Evolutionary conservation across 2,329 filamentous ascomycete species (phyloP).

Genomic region (Claviceps sp.): DNA sequence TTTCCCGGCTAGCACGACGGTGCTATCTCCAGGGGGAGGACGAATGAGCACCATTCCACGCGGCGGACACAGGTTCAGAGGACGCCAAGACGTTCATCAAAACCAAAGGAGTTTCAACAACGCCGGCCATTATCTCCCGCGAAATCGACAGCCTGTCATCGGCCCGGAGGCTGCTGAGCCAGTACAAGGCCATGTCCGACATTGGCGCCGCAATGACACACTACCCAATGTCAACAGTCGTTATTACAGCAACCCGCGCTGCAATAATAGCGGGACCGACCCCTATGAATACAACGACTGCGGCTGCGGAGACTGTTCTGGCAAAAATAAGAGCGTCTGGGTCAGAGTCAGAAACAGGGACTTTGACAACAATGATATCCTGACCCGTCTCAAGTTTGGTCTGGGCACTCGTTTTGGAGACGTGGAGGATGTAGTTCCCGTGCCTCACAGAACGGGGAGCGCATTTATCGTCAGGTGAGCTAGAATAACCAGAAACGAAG

Average conservation of each 20-base stretch:
- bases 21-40: neutral
- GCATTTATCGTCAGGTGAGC: conserved; percentile 18
- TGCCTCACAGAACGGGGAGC: conserved; percentile 1
- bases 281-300: conserved; percentile 16
- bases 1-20: neutral
- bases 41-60: neutral
- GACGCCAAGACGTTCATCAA: neutral
- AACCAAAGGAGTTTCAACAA: neutral
- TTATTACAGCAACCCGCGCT: neutral
- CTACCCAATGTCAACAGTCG: neutral
- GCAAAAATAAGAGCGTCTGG: conserved; percentile 19
- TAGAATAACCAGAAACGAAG: neutral
- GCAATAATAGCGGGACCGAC: conserved; percentile 9
- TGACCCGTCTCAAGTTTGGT: conserved; percentile 17
- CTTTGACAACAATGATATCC: conserved; percentile 10
- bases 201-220: neutral
- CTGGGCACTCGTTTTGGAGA: conserved; percentile 15
- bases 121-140: neutral
- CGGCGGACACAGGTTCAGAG: neutral
- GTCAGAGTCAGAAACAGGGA: conserved; percentile 11
- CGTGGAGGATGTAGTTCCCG: conserved; percentile 16
- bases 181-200: neutral
- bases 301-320: conserved; percentile 15
- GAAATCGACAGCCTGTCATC: neutral
- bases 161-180: neutral